Evolutionary conservation across 768 basidiomycete species (phyloP), one percentile per base, ranked within the genome.

Genomic region (Tricholoma hemisulphureum): DNA sequence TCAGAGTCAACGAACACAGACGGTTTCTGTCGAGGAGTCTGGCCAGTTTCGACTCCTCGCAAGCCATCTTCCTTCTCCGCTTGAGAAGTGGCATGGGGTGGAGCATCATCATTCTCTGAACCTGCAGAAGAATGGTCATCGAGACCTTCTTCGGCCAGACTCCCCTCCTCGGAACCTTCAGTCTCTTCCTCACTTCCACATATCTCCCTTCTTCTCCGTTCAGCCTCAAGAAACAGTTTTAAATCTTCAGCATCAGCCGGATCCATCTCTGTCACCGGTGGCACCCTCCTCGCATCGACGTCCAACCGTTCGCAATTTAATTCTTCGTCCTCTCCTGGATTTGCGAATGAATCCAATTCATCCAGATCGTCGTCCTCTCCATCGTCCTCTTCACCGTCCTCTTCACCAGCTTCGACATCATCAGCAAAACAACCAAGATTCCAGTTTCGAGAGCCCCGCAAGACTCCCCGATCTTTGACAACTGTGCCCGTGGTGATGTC

Each of bases 391-490:
- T 78, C 77, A 0, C 70, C 71, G 6, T 68, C 71, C 32, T 72
- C 70, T 26, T 67, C 73, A 11, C 65, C 61, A 14, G 59, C 68
- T n/a, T 71, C 71, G n/a, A 58, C 60, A 5, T 69, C 62, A 31
- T 74, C 74, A 7, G 76, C 72, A 61, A 87, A 76, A 55, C 74
- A 74, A 4, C 88, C 88, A 63, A 89, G 80, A 10, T 76, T 68
- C 61, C 76, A 78, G 32, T 71, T 75, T 50, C 70, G 69, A 21
- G 71, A 65, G 14, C 76, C 70, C 46, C 83, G 80, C 39, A 89
- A 72, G 3, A 89, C 80, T 2, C 91, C 91, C 58, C 88, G 82
- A 68, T 93, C 88, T 63, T 82, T 84, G 57, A 89, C 74, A 39
- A 93, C 76, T 59, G 80, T 69, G 10, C 78, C 81, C 10, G 83